Conservation (phyloP, 176 grass and related monocot species). For the Sorghum bicolor region DNA sequence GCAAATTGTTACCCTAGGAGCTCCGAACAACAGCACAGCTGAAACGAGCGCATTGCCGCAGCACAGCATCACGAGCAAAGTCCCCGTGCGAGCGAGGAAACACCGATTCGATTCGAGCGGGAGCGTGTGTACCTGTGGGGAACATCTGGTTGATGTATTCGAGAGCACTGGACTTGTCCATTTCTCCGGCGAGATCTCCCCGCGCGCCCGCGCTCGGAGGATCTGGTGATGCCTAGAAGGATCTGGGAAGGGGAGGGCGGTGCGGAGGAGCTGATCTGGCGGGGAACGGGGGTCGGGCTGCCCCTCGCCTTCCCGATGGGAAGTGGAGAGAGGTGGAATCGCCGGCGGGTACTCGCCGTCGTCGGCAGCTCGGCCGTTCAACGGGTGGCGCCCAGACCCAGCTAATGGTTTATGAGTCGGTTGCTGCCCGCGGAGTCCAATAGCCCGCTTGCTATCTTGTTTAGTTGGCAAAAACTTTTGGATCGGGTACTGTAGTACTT, state of each 20-base stretch:
- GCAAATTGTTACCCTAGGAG: slow-evolving; percentile 10
- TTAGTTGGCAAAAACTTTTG: no score
- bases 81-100: slow-evolving; percentile 2
- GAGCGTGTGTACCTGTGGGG: slow-evolving; percentile 55
- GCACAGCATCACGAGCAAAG: slow-evolving; percentile 8
- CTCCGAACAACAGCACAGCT: slow-evolving; percentile 6
- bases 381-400: slow-evolving; percentile 30
- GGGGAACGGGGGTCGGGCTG: neutral
- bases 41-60: slow-evolving; percentile 33
- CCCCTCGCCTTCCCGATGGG: neutral
- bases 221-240: slow-evolving; percentile 35
- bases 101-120: slow-evolving; percentile 8
- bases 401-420: slow-evolving; percentile 27
- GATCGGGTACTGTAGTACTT: no score
- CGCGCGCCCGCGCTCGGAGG: slow-evolving; percentile 29
- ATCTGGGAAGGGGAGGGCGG: slow-evolving; percentile 17
- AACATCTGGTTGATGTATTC: slow-evolving; percentile 99
- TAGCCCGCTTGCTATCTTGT: neutral
- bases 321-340: slow-evolving; percentile 20
- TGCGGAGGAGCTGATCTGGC: slow-evolving; percentile 24
- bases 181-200: slow-evolving; percentile 45
- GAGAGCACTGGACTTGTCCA: slow-evolving; percentile 95
- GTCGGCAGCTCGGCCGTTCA: slow-evolving; percentile 38
- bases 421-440: slow-evolving; percentile 13
- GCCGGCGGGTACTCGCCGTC: slow-evolving; percentile 42